Percentiles rank a stretch among this genome's conserved stretches.
phyloP scores from a whole-genome alignment of 441 rosid species.

The Macaranga tanarius region DNA sequence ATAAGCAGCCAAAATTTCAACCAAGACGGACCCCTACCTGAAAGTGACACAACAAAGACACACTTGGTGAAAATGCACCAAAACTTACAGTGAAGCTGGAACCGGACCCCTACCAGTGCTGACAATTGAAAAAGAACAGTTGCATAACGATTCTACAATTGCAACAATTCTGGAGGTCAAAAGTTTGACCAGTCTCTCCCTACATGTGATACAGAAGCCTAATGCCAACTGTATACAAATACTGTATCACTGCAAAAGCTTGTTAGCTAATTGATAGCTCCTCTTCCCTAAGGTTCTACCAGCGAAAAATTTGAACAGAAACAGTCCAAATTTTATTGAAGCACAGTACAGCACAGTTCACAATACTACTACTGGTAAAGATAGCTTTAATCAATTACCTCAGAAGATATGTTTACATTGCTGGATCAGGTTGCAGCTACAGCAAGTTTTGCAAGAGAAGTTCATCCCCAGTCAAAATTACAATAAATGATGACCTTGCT shows the following conservation, averaged over 20 bases:
- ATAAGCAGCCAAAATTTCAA: conserved; percentile 9
- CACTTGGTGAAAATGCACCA: conserved; percentile 15
- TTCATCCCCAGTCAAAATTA: conserved; percentile 1
- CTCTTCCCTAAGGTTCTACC: conserved; percentile 17
- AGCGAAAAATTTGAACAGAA: conserved; percentile 13
- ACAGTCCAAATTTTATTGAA: conserved; percentile 14
- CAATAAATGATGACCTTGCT: conserved; percentile 2
- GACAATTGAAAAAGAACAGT: conserved; percentile 13
- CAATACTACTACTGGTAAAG: not conserved
- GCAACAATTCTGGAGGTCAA: conserved; percentile 17
- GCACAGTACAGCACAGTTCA: conserved; percentile 8
- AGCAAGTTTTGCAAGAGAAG: conserved; percentile 8
- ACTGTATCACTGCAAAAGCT: conserved; percentile 35
- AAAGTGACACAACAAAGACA: conserved; percentile 24
- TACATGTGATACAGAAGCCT: conserved; percentile 23
- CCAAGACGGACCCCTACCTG: conserved; percentile 19
- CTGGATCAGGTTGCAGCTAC: not conserved
- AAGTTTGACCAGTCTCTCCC: conserved; percentile 28
- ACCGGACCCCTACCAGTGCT: conserved; percentile 19
- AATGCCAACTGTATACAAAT: conserved; percentile 21
- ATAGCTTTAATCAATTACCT: conserved; percentile 15
- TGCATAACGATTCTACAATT: not conserved
- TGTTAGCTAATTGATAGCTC: conserved; percentile 23
- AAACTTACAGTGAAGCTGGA: conserved; percentile 20
- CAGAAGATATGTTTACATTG: conserved; percentile 6